Base-by-base conservation (phyloP, 495 filamentous ascomycete species). In the Recurvomyces mirabilis region DNA sequence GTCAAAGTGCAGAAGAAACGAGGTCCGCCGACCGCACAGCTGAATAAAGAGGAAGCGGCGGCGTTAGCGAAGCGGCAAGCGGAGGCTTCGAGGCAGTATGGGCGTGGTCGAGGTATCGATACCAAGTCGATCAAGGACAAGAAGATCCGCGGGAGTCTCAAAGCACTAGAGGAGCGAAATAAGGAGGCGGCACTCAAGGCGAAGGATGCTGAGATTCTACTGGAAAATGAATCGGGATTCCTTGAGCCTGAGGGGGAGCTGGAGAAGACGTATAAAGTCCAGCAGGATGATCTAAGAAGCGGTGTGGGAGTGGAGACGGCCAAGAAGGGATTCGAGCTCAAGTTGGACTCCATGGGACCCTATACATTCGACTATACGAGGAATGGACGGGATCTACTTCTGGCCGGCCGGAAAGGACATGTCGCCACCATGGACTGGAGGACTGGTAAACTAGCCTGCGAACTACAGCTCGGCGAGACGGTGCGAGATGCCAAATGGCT, bases 341-440 rank as follows among this genome's bases (percentile, higher is more conserved):
- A 82, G 61, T 66, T 98, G 28, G 75, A 83, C 21, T 70, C 74
- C 5, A 66, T 94, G 36, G 91, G 91, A 2, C 91, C 89, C 21
- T 98, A 98, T 52, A 66, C 75, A 5, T 75, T 71, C 48, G 87
- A 94, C 38, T 98, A 93, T 61, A 86, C 84, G 9, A 71, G 86
- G 24, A 95, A 93, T 57, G 91, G 91, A 14, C 74, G 83, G 44
- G 75, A 87, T 50, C 63, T 98, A 21, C 65, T 98, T 28, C 63
- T 98, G 36, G 87, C 82, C 41, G 89, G 91, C 21, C 68, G 85
- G 39, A 94, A 93, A 64, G 91, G 91, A 13, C 91, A 98, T 80
- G 69, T 98, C 54, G 88, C 91, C 46, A 87, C 83, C 1, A 91
- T 95, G 77, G 89, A 98, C 64, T 98, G 91, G 91, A 73, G 91